Evolutionary conservation across 2,329 filamentous ascomycete genomes (phyloP).

Genomic region (Amesomyces nigricolor): DNA sequence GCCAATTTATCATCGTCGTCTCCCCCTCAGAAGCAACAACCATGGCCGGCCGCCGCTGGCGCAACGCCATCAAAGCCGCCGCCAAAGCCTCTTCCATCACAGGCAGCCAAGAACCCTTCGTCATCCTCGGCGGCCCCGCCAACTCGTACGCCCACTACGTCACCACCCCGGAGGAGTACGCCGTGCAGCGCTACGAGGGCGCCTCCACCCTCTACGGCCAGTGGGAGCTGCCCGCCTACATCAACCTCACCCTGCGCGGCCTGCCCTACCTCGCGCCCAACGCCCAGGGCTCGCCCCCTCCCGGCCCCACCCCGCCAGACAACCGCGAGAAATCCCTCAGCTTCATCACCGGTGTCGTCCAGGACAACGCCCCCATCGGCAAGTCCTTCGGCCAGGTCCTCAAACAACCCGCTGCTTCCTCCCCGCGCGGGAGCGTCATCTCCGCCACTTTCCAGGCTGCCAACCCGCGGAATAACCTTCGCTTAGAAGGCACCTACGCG

Average conservation of each 20-base stretch:
- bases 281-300: slow-evolving; percentile 33
- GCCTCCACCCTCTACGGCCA: slow-evolving; percentile 83
- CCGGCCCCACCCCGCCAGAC: slow-evolving; percentile 60
- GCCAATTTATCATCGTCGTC: slow-evolving; percentile 79
- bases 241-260: slow-evolving; percentile 68
- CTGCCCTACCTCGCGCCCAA: slow-evolving; percentile 59
- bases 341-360: slow-evolving; percentile 74
- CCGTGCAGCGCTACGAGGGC: slow-evolving; percentile 82
- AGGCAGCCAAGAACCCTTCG: slow-evolving; percentile 50
- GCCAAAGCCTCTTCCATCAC: slow-evolving; percentile 38
- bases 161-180: slow-evolving; percentile 44
- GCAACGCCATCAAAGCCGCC: slow-evolving; percentile 56
- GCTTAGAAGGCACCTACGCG: slow-evolving; percentile 70
- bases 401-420: slow-evolving; percentile 45
- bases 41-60: slow-evolving; percentile 87
- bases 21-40: slow-evolving; percentile 83
- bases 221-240: slow-evolving; percentile 78
- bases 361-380: slow-evolving; percentile 60
- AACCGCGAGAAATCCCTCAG: slow-evolving; percentile 68
- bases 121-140: slow-evolving; percentile 78
- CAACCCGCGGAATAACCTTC: slow-evolving; percentile 81
- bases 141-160: slow-evolving; percentile 68
- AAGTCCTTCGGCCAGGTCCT: slow-evolving; percentile 65
- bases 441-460: slow-evolving; percentile 72
- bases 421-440: slow-evolving; percentile 53